These are phyloP conservation scores for Xylaria sp. DNA, from an alignment of 2,329 filamentous ascomycete genomes.

Conservation along the genomic window DNA sequence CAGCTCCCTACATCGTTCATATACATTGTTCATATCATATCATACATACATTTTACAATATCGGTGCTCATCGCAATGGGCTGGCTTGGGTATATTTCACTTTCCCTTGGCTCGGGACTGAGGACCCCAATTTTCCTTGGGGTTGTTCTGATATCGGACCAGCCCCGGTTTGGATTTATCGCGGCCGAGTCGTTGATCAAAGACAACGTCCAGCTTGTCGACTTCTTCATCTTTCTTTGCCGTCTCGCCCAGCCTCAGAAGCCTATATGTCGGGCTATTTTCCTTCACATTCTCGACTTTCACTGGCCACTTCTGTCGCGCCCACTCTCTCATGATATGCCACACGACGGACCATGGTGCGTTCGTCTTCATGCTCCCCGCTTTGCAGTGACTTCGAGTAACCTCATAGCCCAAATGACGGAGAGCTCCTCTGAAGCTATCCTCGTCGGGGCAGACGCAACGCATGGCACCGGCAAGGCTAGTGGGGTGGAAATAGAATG, in stretches of 20 bases:
- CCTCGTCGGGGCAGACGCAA: conserved; percentile 81
- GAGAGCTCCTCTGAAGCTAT: conserved; percentile 83
- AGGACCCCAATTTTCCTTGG: conserved; percentile 92
- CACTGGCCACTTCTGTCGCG: conserved; percentile 80
- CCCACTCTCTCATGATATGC: conserved; percentile 94
- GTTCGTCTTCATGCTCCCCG: conserved; percentile 92
- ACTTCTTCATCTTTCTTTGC: conserved; percentile 45
- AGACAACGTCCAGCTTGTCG: conserved; percentile 62
- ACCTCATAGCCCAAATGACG: conserved; percentile 82
- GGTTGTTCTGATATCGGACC: conserved; percentile 90
- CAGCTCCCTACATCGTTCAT: conserved; percentile 20
- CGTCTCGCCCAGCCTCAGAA: conserved; percentile 65
- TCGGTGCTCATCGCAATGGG: background rate
- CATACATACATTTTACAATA: conserved; percentile 16
- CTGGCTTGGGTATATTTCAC: conserved; percentile 57
- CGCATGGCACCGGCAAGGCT: conserved; percentile 80
- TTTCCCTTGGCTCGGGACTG: conserved; percentile 69
- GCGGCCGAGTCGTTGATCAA: conserved; percentile 82
- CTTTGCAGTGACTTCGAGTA: conserved; percentile 87
- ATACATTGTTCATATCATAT: conserved; percentile 10
- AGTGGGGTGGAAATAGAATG: conserved; percentile 88
- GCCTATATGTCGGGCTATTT: conserved; percentile 75
- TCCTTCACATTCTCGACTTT: conserved; percentile 77
- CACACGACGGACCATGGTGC: conserved; percentile 91
- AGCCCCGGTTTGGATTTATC: conserved; percentile 75